phyloP scores from a whole-genome alignment of 2,329 filamentous ascomycete genomes.

The Colletotrichum filicis region DNA sequence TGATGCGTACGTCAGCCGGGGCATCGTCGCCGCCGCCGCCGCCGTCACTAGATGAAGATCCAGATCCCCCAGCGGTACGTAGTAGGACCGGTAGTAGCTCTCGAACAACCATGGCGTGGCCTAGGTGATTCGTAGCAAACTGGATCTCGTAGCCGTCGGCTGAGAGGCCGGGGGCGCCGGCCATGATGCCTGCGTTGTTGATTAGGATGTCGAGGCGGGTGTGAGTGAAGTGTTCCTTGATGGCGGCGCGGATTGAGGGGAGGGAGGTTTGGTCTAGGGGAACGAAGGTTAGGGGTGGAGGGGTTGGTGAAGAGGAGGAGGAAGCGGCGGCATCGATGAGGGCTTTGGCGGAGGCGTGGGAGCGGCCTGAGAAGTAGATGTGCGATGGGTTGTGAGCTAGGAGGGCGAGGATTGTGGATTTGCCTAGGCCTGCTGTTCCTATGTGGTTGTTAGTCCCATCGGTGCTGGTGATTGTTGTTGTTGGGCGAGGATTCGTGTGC shows the following conservation, averaged over 20 bases:
- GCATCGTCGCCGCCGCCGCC: background rate
- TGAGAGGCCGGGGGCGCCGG: constrained; percentile 17
- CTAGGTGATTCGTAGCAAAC: constrained; percentile 40
- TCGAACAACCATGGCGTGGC: constrained; percentile 38
- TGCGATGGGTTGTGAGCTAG: constrained; percentile 56
- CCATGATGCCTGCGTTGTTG: constrained; percentile 43
- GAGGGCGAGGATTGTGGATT: constrained; percentile 20
- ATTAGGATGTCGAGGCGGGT: constrained; percentile 53
- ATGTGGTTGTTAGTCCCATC: background rate
- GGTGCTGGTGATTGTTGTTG: background rate
- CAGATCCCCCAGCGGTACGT: constrained; percentile 1
- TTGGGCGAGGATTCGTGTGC: background rate
- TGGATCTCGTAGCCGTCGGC: constrained; percentile 40
- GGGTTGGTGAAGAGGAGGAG: background rate
- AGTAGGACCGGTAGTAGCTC: constrained; percentile 37
- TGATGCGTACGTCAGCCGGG: constrained; percentile 25
- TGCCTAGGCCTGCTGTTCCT: constrained; percentile 33
- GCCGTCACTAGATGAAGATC: too few relatives aligned
- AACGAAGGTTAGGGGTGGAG: constrained; percentile 45
- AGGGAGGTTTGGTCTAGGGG: constrained; percentile 62
- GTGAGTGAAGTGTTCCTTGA: constrained; percentile 34
- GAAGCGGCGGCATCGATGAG: constrained; percentile 45
- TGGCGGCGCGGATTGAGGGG: constrained; percentile 48
- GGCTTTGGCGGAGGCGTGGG: constrained; percentile 52
- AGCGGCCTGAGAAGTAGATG: constrained; percentile 66